Conservation (phyloP, 2,329 filamentous ascomycete genomes). For the Cadophora sp. region DNA sequence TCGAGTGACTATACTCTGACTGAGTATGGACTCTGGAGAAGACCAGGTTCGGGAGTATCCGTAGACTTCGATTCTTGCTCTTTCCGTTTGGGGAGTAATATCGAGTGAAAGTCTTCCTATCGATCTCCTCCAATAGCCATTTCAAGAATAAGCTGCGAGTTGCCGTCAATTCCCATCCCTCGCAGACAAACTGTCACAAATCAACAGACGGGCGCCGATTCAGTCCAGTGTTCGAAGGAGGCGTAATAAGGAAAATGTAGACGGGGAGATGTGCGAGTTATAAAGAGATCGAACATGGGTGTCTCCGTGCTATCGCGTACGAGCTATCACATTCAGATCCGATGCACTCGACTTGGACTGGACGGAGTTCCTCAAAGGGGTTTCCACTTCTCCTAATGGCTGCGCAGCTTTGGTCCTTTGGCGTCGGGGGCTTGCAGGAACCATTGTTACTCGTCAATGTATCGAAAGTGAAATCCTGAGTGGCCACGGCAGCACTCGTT, state of each 20-base stretch:
- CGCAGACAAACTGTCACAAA: neutral
- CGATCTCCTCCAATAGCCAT: neutral
- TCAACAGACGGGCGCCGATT: neutral
- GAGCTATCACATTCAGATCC: constrained; percentile 9
- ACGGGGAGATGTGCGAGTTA: constrained; percentile 10
- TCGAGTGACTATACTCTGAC: neutral
- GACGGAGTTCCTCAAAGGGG: neutral
- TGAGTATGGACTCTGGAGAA: neutral
- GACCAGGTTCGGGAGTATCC: neutral
- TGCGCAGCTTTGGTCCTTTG: neutral
- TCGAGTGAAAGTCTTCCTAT: neutral
- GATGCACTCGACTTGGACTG: constrained; percentile 1
- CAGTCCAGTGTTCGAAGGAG: neutral
- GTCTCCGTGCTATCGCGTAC: neutral
- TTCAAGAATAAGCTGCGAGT: neutral
- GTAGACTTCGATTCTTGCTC: neutral
- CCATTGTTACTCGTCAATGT: neutral
- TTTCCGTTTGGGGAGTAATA: neutral
- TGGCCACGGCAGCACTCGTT: neutral
- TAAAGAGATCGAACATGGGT: constrained; percentile 1
- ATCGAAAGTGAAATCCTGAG: neutral
- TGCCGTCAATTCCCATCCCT: constrained; percentile 9
- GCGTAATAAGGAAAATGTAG: neutral
- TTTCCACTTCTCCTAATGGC: neutral
- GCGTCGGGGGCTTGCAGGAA: constrained; percentile 2